Evolutionary conservation across 2,329 filamentous ascomycete species (phyloP).

Genomic region (Blastomyces gilchristii): DNA sequence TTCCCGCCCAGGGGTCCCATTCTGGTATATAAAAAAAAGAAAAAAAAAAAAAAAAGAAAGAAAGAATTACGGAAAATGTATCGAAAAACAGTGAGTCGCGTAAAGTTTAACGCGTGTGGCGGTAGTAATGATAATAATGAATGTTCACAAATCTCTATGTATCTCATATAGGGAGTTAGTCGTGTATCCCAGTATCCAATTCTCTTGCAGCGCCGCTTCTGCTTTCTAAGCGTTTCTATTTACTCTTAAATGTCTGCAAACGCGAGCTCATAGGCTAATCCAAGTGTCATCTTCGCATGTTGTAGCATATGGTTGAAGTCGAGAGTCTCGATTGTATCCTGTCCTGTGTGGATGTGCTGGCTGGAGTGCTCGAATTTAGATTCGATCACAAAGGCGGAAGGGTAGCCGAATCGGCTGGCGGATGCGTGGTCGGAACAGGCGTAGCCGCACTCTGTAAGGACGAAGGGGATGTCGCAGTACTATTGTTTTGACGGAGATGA

Average conservation of each 20-base stretch:
- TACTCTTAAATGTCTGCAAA: constrained; percentile 55
- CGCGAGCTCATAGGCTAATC: constrained; percentile 72
- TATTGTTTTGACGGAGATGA: constrained; percentile 22
- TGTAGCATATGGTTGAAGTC: constrained; percentile 87
- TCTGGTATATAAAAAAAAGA: too few species aligned
- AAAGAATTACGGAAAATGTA: neutral
- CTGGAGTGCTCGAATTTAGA: constrained; percentile 51
- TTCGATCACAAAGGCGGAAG: constrained; percentile 56
- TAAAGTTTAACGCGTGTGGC: neutral
- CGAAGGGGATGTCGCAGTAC: constrained; percentile 82
- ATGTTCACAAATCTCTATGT: neutral
- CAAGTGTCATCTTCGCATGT: constrained; percentile 75
- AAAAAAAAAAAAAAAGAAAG: neutral
- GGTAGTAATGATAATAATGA: neutral
- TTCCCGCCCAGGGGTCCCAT: too few species aligned
- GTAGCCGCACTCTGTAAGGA: constrained; percentile 82
- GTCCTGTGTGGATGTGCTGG: constrained; percentile 62
- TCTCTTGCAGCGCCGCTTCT: too few species aligned
- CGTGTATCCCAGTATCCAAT: neutral
- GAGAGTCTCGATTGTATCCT: constrained; percentile 60
- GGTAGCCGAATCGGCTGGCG: constrained; percentile 55
- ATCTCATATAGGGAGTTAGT: neutral
- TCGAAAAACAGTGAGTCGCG: neutral
- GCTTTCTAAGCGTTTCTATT: neutral
- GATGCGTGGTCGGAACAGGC: constrained; percentile 65